Evolutionary conservation across 2,329 filamentous ascomycete species (phyloP).

Genomic region (Phialophora macrospora): DNA sequence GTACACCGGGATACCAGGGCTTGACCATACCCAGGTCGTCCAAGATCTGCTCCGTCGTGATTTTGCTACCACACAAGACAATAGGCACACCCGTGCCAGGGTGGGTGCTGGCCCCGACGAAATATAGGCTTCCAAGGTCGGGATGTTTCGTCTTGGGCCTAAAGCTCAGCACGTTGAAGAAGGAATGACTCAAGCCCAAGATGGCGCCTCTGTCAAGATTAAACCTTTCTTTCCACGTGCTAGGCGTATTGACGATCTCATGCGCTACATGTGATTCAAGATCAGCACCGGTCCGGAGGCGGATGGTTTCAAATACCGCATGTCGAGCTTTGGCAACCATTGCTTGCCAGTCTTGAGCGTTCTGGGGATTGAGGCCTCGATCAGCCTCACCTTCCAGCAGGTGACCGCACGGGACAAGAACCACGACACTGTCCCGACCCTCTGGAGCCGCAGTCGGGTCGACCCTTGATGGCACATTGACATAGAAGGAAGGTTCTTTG

Average conservation of each 20-base stretch:
- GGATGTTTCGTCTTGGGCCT: conserved; percentile 43
- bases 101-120: conserved; percentile 76
- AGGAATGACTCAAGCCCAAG: conserved; percentile 71
- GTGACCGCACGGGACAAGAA: conserved; percentile 74
- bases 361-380: conserved; percentile 39
- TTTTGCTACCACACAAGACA: conserved; percentile 69
- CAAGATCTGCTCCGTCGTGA: conserved; percentile 62
- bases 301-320: conserved; percentile 66
- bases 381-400: conserved; percentile 51
- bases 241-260: conserved; percentile 70
- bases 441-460: conserved; percentile 70
- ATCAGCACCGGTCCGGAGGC: conserved; percentile 63
- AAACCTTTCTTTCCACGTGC: conserved; percentile 68
- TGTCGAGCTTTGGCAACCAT: conserved; percentile 65
- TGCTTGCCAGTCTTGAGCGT: conserved; percentile 63
- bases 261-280: conserved; percentile 57
- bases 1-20: conserved; percentile 47
- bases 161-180: conserved; percentile 58
- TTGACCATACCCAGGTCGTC: conserved; percentile 46
- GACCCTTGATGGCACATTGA: conserved; percentile 74
- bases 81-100: conserved; percentile 78
- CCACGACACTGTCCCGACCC: conserved; percentile 68
- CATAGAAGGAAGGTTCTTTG: conserved; percentile 72
- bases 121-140: conserved; percentile 59
- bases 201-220: conserved; percentile 78